Conservation (phyloP, 1,284 basidiomycete species). For the Marasmius tenuissimus region DNA sequence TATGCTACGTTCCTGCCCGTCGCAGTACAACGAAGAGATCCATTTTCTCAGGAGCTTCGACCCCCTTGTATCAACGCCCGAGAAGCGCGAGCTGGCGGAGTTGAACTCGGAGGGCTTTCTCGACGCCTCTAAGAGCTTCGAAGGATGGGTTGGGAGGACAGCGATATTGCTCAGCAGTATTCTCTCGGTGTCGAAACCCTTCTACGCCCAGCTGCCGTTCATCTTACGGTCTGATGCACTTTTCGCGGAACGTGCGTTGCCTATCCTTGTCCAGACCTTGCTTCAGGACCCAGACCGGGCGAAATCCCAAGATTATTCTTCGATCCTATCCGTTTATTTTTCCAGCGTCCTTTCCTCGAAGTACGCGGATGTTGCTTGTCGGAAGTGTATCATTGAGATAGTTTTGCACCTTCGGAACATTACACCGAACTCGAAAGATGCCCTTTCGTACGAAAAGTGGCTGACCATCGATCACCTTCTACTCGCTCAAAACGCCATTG, state of each 20-base stretch:
- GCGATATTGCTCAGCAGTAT: slow-evolving; percentile 62
- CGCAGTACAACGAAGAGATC: slow-evolving; percentile 50
- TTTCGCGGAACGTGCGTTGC: slow-evolving; percentile 72
- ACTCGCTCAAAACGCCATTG: slow-evolving; percentile 74
- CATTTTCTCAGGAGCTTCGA: slow-evolving; percentile 50
- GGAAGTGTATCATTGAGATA: slow-evolving; percentile 71
- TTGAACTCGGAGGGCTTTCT: slow-evolving; percentile 35
- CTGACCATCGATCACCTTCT: slow-evolving; percentile 75
- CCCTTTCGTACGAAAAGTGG: slow-evolving; percentile 80
- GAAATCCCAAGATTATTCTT: slow-evolving; percentile 1
- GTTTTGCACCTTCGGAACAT: slow-evolving; percentile 84
- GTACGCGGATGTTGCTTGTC: slow-evolving; percentile 43
- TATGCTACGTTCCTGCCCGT: slow-evolving; percentile 34
- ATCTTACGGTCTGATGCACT: slow-evolving; percentile 54
- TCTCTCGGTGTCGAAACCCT: slow-evolving; percentile 52
- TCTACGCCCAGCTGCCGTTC: slow-evolving; percentile 68
- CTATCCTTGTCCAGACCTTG: slow-evolving; percentile 73
- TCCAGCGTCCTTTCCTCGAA: slow-evolving; percentile 51
- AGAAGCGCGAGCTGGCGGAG: slow-evolving; percentile 35
- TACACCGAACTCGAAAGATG: slow-evolving; percentile 40
- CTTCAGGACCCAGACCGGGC: slow-evolving; percentile 43
- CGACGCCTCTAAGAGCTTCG: slow-evolving; percentile 46
- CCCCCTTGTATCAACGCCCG: slow-evolving; percentile 26
- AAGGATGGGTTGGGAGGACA: slow-evolving; percentile 67
- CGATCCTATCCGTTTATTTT: slow-evolving; percentile 64